A percentile compares a stretch with the other conserved stretches of the same genome.
Evolutionary conservation across 208 protist species (phyloP).

Genomic region (Crithidia brevicula): DNA sequence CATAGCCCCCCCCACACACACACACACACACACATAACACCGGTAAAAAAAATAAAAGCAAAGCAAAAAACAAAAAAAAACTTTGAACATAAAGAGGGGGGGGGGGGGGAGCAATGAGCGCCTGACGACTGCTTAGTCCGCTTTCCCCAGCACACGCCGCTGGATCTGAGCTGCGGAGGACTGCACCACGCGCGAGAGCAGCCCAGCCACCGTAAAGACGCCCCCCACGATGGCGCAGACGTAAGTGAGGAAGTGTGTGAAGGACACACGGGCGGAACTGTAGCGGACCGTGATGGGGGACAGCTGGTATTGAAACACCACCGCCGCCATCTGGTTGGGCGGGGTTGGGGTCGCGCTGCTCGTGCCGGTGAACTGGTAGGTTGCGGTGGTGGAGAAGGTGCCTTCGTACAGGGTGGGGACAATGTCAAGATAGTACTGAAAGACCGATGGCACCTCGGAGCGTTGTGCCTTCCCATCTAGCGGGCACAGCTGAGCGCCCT

Average conservation of each 20-base stretch:
- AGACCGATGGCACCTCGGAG: conserved; percentile 11
- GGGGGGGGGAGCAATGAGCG: not conserved
- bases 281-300: conserved; percentile 92
- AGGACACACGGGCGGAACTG: conserved; percentile 59
- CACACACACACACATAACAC: not conserved
- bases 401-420: conserved; percentile 54
- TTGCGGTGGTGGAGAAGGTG: conserved; percentile 26
- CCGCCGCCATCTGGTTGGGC: conserved; percentile 38
- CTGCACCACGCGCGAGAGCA: conserved; percentile 47
- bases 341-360: conserved; percentile 11
- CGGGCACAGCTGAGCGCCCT: conserved; percentile 24
- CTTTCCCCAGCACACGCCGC: conserved; percentile 51
- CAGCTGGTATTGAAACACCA: conserved; percentile 92
- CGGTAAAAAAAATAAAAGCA: not conserved
- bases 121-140: conserved; percentile 14
- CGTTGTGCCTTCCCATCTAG: conserved; percentile 35
- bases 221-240: conserved; percentile 95
- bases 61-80: conserved; percentile 1
- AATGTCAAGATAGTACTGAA: conserved; percentile 57
- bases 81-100: conserved; percentile 10
- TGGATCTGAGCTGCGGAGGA: conserved; percentile 46
- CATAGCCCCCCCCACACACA: no score
- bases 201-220: conserved; percentile 89
- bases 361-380: conserved; percentile 53
- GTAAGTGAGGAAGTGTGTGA: conserved; percentile 92